phyloP scores from a whole-genome alignment of 176 grass and related monocot genomes.

The Oryza australiensis region DNA sequence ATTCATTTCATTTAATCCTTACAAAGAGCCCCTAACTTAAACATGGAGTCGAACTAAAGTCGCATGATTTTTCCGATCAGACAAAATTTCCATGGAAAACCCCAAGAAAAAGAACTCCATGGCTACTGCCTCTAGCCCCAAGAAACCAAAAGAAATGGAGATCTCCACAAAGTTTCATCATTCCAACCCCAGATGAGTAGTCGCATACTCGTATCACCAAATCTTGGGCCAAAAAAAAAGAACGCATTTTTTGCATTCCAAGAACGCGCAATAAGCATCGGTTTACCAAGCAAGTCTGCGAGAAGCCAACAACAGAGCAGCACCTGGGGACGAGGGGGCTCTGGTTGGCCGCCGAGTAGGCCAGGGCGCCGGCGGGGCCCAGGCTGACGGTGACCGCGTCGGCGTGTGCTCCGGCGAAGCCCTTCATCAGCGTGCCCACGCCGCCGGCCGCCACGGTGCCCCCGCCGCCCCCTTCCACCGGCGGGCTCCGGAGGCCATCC shows the following conservation, averaged over 20 bases:
- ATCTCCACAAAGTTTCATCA: not conserved
- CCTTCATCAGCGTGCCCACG: constrained; percentile 56
- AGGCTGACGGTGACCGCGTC: constrained; percentile 73
- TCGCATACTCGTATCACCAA: not conserved
- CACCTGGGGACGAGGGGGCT: constrained; percentile 78
- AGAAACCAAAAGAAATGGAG: not conserved
- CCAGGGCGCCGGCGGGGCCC: constrained; percentile 64
- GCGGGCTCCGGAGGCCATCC: constrained; percentile 78
- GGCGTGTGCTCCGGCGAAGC: constrained; percentile 51
- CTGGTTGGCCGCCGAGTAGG: constrained; percentile 55
- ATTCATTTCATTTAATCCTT: not conserved
- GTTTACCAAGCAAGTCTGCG: not conserved
- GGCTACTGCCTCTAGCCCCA: not conserved
- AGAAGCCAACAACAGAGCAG: not conserved
- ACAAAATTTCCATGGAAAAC: not conserved
- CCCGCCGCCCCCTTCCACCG: constrained; percentile 30
- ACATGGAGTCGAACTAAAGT: not conserved
- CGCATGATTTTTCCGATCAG: not conserved
- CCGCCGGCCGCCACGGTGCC: constrained; percentile 21
- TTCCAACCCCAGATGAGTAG: not conserved
- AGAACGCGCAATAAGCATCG: not conserved
- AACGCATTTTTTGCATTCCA: not conserved
- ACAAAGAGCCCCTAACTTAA: not conserved
- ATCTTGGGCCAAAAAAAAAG: not conserved
- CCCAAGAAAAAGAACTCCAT: not conserved